A percentile compares a stretch with the other conserved stretches of the same genome.
These are phyloP conservation scores for Phytopythium cucurbitacearum DNA, from an alignment of 352 stramenopile genomes.

Conservation along the genomic window DNA sequence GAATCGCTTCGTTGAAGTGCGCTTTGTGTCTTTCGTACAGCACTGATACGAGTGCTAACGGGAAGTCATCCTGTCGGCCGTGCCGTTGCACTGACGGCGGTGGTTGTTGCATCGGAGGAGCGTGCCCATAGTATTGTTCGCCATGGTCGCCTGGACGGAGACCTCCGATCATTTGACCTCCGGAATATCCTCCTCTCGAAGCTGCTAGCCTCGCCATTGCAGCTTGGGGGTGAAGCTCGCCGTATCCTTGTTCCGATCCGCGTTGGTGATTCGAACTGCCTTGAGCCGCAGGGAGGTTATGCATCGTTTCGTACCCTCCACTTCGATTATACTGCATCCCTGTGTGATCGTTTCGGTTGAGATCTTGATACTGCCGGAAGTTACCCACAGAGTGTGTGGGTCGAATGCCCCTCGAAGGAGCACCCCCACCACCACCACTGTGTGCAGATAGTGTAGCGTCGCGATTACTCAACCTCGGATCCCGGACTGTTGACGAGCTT, in stretches of 20 bases:
- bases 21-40: conserved; percentile 66
- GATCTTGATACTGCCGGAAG: conserved; percentile 62
- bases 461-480: too few species aligned
- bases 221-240: too few species aligned
- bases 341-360: conserved; percentile 14
- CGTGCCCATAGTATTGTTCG: too few species aligned
- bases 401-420: conserved; percentile 20
- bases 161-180: too few species aligned
- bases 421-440: conserved; percentile 6
- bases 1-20: conserved; percentile 68
- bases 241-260: too few species aligned
- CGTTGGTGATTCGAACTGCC: conserved; percentile 1
- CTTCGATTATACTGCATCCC: conserved; percentile 1
- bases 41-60: conserved; percentile 38
- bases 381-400: conserved; percentile 71
- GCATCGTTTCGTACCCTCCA: conserved; percentile 8
- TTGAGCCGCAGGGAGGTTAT: conserved; percentile 6
- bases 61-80: conserved; percentile 49
- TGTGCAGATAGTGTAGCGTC: neutral
- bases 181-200: too few species aligned
- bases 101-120: neutral
- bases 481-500: too few species aligned
- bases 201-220: too few species aligned
- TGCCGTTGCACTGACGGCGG: conserved; percentile 27
- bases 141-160: too few species aligned